Evolutionary conservation across 2,329 filamentous ascomycete genomes (phyloP).

Genomic region (Dactylellina haptotyla): DNA sequence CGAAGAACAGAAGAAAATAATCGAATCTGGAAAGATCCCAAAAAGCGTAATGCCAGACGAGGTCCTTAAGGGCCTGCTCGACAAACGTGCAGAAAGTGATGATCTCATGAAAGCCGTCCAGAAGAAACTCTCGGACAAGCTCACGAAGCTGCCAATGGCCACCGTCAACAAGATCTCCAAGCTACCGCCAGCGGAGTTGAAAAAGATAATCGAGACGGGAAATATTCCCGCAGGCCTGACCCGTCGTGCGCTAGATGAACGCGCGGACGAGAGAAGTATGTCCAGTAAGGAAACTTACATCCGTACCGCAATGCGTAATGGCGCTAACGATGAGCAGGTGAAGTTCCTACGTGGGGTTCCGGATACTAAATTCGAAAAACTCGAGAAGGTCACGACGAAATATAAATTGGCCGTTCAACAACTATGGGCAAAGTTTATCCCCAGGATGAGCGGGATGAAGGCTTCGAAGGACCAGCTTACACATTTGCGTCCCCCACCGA

Average conservation of each 20-base stretch:
- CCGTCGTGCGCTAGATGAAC: neutral
- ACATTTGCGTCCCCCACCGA: neutral
- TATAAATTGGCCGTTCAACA: neutral
- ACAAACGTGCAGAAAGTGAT: too few relatives aligned
- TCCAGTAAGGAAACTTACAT: constrained; percentile 2
- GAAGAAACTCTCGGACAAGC: too few relatives aligned
- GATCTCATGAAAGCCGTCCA: too few relatives aligned
- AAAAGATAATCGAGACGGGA: too few relatives aligned
- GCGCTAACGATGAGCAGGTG: neutral
- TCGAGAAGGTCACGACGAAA: neutral
- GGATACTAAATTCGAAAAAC: neutral
- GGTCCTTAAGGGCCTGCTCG: too few relatives aligned
- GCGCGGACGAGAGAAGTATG: neutral
- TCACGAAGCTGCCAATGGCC: too few relatives aligned
- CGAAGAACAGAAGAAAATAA: too few relatives aligned
- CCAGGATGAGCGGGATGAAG: neutral
- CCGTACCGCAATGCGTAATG: neutral
- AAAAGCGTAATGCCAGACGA: too few relatives aligned
- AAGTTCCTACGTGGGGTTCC: neutral
- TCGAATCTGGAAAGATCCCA: too few relatives aligned
- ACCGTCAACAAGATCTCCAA: too few relatives aligned
- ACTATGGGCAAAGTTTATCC: neutral
- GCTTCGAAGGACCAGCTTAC: neutral
- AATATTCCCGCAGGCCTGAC: neutral
- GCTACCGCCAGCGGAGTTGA: too few relatives aligned